These are phyloP conservation scores for Trichoderma atroviride DNA, from an alignment of 2,329 filamentous ascomycete genomes.

Conservation along the genomic window DNA sequence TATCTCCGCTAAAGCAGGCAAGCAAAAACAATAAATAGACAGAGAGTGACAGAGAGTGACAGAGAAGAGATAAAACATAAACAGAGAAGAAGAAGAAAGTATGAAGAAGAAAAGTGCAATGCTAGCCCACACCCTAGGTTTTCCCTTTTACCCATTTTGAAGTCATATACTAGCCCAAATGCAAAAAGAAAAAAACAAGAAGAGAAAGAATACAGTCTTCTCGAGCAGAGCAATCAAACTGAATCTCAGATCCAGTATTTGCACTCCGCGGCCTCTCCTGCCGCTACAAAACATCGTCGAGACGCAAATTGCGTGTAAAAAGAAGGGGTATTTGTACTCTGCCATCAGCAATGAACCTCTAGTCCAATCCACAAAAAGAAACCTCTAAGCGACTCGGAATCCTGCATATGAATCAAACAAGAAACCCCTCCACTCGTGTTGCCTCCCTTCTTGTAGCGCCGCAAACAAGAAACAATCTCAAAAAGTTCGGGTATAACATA, in stretches of 20 bases:
- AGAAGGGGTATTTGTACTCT: slow-evolving; percentile 4
- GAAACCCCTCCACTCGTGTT: slow-evolving; percentile 12
- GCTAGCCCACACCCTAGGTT: not conserved
- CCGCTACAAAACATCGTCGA: slow-evolving; percentile 23
- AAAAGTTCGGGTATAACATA: slow-evolving; percentile 28
- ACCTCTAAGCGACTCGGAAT: slow-evolving; percentile 23
- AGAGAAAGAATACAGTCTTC: not conserved
- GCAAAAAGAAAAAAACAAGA: not conserved
- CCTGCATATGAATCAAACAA: slow-evolving; percentile 26
- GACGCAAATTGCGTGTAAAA: slow-evolving; percentile 19
- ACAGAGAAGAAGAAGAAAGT: not conserved
- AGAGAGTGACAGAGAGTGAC: not conserved
- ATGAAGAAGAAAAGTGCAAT: not conserved
- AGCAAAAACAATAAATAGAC: slow-evolving; percentile 10
- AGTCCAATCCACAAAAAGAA: slow-evolving; percentile 21
- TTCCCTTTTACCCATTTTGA: slow-evolving; percentile 18
- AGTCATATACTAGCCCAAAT: slow-evolving; percentile 23
- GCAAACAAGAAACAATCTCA: slow-evolving; percentile 25
- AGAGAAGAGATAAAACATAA: not conserved
- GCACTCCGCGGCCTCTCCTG: slow-evolving; percentile 5
- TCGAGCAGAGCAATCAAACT: not conserved
- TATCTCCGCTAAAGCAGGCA: slow-evolving; percentile 20
- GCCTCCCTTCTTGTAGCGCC: slow-evolving; percentile 11
- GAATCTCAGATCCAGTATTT: not conserved
- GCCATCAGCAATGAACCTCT: slow-evolving; percentile 19